phyloP scores from a whole-genome alignment of 805 yeast species.

The Kodamaea leandrae region DNA sequence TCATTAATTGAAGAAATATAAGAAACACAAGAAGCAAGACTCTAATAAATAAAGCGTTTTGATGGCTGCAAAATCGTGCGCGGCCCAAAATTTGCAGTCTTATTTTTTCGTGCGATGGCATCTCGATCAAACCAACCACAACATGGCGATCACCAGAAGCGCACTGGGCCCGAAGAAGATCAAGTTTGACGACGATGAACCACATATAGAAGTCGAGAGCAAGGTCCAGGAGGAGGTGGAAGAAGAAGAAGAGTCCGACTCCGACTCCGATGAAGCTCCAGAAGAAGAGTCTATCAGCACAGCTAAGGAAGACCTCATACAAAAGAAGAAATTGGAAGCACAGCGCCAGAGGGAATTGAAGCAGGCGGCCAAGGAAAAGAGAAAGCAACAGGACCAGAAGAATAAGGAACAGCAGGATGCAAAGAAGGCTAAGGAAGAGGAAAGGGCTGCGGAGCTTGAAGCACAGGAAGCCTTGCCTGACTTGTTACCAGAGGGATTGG shows the following conservation, averaged over 20 bases:
- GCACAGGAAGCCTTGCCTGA: constrained; percentile 35
- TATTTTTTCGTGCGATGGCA: constrained; percentile 3
- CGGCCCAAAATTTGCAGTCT: background rate
- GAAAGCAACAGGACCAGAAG: constrained; percentile 33
- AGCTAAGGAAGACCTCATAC: constrained; percentile 26
- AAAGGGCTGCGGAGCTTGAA: background rate
- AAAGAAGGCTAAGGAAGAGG: constrained; percentile 20
- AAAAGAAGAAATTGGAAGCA: constrained; percentile 23
- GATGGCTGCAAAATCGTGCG: constrained; percentile 3
- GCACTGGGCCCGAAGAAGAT: constrained; percentile 25
- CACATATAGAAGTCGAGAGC: constrained; percentile 15
- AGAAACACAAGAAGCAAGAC: too few species aligned
- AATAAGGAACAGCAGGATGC: constrained; percentile 36
- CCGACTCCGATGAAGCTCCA: constrained; percentile 39
- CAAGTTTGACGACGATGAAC: constrained; percentile 30
- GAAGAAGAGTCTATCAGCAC: constrained; percentile 40
- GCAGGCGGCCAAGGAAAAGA: constrained; percentile 31
- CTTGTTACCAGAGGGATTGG: constrained; percentile 39
- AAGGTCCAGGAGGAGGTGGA: constrained; percentile 12
- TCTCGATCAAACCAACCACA: background rate
- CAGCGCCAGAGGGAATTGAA: constrained; percentile 24
- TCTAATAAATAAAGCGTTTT: too few species aligned
- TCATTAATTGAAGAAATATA: constrained; percentile 2
- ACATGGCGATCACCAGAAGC: constrained; percentile 34
- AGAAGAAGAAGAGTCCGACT: constrained; percentile 18